Evolutionary conservation across 2,329 filamentous ascomycete species (phyloP).

Genomic region (Dothideomycetidae sp.): DNA sequence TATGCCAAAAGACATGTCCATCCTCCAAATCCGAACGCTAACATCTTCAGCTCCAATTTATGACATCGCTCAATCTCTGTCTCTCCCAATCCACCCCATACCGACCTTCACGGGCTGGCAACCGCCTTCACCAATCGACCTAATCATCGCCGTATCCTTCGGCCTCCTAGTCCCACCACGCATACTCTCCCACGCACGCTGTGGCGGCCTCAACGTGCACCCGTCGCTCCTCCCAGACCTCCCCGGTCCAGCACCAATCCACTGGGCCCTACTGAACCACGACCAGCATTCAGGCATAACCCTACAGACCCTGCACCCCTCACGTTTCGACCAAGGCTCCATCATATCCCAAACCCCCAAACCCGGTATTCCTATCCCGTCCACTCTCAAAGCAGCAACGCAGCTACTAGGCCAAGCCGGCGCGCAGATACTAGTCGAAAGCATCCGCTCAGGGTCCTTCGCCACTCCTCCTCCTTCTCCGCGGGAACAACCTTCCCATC

Average conservation of each 20-base stretch:
- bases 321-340: slow-evolving; percentile 62
- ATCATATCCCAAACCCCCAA: slow-evolving; percentile 52
- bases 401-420: slow-evolving; percentile 45
- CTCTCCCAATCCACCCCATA: slow-evolving; percentile 55
- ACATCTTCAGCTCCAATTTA: slow-evolving; percentile 54
- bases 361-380: slow-evolving; percentile 40
- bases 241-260: slow-evolving; percentile 72
- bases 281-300: slow-evolving; percentile 56
- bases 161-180: slow-evolving; percentile 74
- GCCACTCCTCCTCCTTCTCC: background rate
- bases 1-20: slow-evolving; percentile 24
- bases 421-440: slow-evolving; percentile 54
- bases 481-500: slow-evolving; percentile 16
- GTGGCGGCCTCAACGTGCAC: slow-evolving; percentile 86
- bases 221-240: slow-evolving; percentile 82
- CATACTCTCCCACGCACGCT: slow-evolving; percentile 54
- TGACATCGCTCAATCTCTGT: slow-evolving; percentile 43
- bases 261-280: slow-evolving; percentile 60
- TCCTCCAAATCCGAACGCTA: slow-evolving; percentile 9
- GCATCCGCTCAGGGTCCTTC: slow-evolving; percentile 39
- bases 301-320: slow-evolving; percentile 70
- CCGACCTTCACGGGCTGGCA: slow-evolving; percentile 77
- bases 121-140: slow-evolving; percentile 50
- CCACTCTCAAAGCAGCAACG: slow-evolving; percentile 31
- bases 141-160: slow-evolving; percentile 88